Evolutionary conservation across 2,329 filamentous ascomycete genomes (phyloP).

Genomic region (Aspergillus brunneoviolaceus): DNA sequence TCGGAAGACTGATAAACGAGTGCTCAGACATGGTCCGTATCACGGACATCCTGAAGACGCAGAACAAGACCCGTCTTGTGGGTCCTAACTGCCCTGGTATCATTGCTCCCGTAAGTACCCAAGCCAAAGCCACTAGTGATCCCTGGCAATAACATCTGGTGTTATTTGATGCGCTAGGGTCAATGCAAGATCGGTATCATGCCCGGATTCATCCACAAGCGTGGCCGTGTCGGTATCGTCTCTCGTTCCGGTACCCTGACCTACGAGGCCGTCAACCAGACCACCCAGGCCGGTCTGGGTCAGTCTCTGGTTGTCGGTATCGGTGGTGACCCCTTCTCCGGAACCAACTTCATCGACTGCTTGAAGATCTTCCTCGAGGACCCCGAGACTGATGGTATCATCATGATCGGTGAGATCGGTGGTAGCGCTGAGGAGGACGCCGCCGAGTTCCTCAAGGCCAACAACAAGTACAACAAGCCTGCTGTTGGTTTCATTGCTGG

Average conservation of each 20-base stretch:
- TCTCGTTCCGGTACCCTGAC: constrained; percentile 97
- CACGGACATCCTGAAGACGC: constrained; percentile 95
- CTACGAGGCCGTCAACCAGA: constrained; percentile 99
- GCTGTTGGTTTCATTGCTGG: constrained; percentile 98
- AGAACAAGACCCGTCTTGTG: constrained; percentile 93
- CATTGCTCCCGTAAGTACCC: constrained; percentile 67
- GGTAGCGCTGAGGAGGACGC: constrained; percentile 97
- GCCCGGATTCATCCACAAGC: constrained; percentile 99
- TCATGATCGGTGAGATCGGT: constrained; percentile 99
- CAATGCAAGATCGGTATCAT: constrained; percentile 99
- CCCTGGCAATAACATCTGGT: constrained; percentile 11
- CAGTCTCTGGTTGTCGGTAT: constrained; percentile 98
- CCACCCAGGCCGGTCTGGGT: constrained; percentile 91
- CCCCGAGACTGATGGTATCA: constrained; percentile 95
- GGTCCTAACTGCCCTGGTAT: constrained; percentile 98
- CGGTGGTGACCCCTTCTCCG: constrained; percentile 96
- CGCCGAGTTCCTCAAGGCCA: constrained; percentile 87
- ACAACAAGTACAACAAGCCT: constrained; percentile 93
- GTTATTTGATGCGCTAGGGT: constrained; percentile 53
- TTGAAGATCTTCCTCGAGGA: constrained; percentile 95
- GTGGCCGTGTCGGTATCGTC: constrained; percentile 96
- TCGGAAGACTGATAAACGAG: constrained; percentile 19
- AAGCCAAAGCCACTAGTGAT: not conserved
- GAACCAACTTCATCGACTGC: constrained; percentile 99
- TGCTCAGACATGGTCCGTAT: constrained; percentile 93